Conservation (phyloP, 495 filamentous ascomycete species). For the Apiosordaria backusii region DNA sequence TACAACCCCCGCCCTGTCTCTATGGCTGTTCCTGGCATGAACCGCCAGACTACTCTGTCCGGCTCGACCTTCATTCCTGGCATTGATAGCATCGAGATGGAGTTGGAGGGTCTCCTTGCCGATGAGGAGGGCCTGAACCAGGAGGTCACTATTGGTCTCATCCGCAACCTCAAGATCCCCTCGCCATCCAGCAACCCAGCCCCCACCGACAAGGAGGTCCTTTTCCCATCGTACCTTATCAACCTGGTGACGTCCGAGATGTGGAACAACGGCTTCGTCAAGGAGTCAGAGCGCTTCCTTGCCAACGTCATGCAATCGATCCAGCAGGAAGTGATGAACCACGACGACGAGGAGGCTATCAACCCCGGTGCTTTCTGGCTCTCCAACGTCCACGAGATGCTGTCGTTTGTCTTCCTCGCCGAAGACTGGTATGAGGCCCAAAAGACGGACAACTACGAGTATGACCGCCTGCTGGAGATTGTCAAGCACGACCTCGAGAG, state of each 20-base stretch:
- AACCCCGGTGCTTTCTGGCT: slow-evolving; percentile 99
- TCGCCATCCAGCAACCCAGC: slow-evolving; percentile 76
- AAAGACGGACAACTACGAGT: slow-evolving; percentile 99
- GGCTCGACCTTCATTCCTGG: slow-evolving; percentile 68
- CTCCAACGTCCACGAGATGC: slow-evolving; percentile 99
- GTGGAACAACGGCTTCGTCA: slow-evolving; percentile 99
- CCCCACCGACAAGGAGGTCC: slow-evolving; percentile 94
- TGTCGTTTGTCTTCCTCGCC: slow-evolving; percentile 98
- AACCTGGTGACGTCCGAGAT: slow-evolving; percentile 99
- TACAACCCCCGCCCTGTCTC: slow-evolving; percentile 95
- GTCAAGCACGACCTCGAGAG: slow-evolving; percentile 99
- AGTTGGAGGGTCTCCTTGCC: slow-evolving; percentile 87
- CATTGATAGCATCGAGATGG: slow-evolving; percentile 83
- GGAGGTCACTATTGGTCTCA: slow-evolving; percentile 92
- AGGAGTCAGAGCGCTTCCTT: slow-evolving; percentile 97
- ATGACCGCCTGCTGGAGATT: slow-evolving; percentile 95
- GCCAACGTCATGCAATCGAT: slow-evolving; percentile 99
- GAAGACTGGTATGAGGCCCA: slow-evolving; percentile 99
- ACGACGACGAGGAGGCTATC: slow-evolving; percentile 94
- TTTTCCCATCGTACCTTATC: slow-evolving; percentile 98
- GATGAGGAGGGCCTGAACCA: slow-evolving; percentile 95
- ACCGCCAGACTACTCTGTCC: slow-evolving; percentile 63
- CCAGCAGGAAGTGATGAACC: slow-evolving; percentile 98
- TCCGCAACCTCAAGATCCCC: slow-evolving; percentile 93
- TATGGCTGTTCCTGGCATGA: slow-evolving; percentile 69